Conservation (phyloP, 768 basidiomycete species). For the Termitomyces sp. region DNA sequence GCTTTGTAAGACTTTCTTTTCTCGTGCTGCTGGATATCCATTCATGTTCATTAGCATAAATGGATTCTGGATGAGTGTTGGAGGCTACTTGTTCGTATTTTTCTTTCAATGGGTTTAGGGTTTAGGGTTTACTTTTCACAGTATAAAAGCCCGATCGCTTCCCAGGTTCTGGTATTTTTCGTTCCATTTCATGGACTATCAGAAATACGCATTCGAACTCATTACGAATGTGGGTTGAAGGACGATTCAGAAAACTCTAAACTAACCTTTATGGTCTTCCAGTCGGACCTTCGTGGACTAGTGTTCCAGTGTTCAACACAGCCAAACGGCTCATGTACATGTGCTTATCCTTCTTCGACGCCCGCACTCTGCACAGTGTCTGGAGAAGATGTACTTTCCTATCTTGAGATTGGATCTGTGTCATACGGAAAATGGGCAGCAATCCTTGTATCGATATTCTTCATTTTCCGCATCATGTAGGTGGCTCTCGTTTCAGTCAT, state of each 20-base stretch:
- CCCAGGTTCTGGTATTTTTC: constrained; percentile 56
- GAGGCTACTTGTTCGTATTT: constrained; percentile 35
- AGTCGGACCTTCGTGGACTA: constrained; percentile 45
- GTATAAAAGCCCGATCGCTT: constrained; percentile 46
- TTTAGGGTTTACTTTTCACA: too few species aligned
- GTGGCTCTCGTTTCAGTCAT: constrained; percentile 9
- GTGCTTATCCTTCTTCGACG: constrained; percentile 45
- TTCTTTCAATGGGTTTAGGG: too few species aligned
- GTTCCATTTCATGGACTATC: constrained; percentile 51
- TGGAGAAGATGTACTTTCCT: constrained; percentile 42
- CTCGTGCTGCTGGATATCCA: neutral
- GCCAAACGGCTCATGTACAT: constrained; percentile 31
- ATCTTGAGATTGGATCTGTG: constrained; percentile 40
- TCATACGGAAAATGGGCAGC: constrained; percentile 38
- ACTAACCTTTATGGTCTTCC: constrained; percentile 14
- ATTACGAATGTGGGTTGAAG: constrained; percentile 25
- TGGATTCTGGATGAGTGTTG: constrained; percentile 57
- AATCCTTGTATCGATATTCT: constrained; percentile 37
- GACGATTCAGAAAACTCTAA: constrained; percentile 14
- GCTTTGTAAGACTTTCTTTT: constrained; percentile 28
- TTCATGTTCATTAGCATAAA: constrained; percentile 25
- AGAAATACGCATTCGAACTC: constrained; percentile 37
- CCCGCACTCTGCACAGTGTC: constrained; percentile 38
- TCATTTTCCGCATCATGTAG: constrained; percentile 39
- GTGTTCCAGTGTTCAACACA: constrained; percentile 34